A percentile compares a stretch with the other conserved stretches of the same genome.
Conservation (phyloP, 805 yeast genomes). For the Metschnikowia corniflorae region DNA sequence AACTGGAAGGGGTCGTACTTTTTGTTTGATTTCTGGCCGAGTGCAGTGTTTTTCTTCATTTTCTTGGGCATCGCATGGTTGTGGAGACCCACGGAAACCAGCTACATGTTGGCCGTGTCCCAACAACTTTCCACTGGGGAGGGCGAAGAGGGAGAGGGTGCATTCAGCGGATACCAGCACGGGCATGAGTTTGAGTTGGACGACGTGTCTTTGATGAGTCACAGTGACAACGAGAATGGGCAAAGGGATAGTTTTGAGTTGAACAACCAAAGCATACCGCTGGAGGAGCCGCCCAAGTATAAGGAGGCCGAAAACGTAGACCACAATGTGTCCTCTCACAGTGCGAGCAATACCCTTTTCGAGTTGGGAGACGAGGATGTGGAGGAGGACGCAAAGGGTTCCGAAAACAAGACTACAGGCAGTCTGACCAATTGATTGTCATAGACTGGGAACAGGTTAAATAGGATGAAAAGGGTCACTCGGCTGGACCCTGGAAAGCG, state of each 20-base stretch:
- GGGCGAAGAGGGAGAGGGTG: slow-evolving; percentile 31
- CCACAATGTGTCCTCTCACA: slow-evolving; percentile 11
- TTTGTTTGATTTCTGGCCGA: slow-evolving; percentile 91
- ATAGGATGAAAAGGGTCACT: no score
- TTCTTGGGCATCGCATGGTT: slow-evolving; percentile 81
- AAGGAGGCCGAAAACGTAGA: slow-evolving; percentile 19
- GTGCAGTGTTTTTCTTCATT: slow-evolving; percentile 78
- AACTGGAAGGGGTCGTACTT: slow-evolving; percentile 93
- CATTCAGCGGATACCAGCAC: slow-evolving; percentile 23
- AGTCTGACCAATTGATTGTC: no score
- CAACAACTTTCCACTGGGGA: slow-evolving; percentile 87
- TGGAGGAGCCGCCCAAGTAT: slow-evolving; percentile 32
- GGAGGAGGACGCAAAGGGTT: slow-evolving; percentile 10
- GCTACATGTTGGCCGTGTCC: slow-evolving; percentile 90
- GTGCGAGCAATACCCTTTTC: slow-evolving; percentile 33
- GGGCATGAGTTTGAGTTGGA: slow-evolving; percentile 61
- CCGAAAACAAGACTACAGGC: slow-evolving; percentile 1
- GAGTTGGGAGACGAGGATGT: slow-evolving; percentile 40
- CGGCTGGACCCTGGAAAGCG: no score
- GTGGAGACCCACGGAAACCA: slow-evolving; percentile 97
- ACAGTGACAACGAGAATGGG: slow-evolving; percentile 36
- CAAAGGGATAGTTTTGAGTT: slow-evolving; percentile 40
- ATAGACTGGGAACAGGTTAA: no score
- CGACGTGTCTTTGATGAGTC: slow-evolving; percentile 52
- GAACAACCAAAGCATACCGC: slow-evolving; percentile 17